phyloP scores from a whole-genome alignment of 192 early-diverging fungal genomes.

The Backusella tarrabulga region DNA sequence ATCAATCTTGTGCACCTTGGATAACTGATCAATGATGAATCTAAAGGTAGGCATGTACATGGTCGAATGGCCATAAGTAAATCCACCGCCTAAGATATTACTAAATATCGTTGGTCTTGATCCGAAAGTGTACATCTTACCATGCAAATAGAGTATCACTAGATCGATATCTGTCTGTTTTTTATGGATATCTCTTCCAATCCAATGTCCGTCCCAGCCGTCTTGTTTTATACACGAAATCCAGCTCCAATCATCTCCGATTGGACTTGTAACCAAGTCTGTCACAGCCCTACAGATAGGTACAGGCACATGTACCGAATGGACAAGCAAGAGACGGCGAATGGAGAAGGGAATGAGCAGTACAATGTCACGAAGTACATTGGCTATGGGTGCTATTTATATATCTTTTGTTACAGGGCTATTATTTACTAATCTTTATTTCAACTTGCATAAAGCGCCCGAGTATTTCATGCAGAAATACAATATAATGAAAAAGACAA shows the following conservation, averaged over 20 bases:
- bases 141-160: neutral
- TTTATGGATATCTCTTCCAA: neutral
- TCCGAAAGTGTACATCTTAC: neutral
- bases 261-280: neutral
- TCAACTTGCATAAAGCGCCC: neutral
- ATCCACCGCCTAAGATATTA: conserved; percentile 1
- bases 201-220: neutral
- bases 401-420: neutral
- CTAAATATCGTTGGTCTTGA: neutral
- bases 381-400: neutral
- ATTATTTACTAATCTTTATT: neutral
- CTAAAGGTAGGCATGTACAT: conserved; percentile 10
- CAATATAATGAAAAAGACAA: neutral
- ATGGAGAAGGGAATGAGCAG: neutral
- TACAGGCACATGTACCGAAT: neutral
- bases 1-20: neutral
- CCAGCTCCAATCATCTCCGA: neutral
- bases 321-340: neutral
- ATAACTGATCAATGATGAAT: neutral
- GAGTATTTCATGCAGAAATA: neutral
- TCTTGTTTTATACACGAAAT: neutral
- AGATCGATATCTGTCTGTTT: neutral
- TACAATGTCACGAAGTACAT: neutral
- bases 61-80: conserved; percentile 1
- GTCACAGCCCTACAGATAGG: neutral